Evolutionary conservation across 2,329 filamentous ascomycete genomes (phyloP), one percentile per base, ranked within the genome.

Genomic region (Colletotrichum sp.): DNA sequence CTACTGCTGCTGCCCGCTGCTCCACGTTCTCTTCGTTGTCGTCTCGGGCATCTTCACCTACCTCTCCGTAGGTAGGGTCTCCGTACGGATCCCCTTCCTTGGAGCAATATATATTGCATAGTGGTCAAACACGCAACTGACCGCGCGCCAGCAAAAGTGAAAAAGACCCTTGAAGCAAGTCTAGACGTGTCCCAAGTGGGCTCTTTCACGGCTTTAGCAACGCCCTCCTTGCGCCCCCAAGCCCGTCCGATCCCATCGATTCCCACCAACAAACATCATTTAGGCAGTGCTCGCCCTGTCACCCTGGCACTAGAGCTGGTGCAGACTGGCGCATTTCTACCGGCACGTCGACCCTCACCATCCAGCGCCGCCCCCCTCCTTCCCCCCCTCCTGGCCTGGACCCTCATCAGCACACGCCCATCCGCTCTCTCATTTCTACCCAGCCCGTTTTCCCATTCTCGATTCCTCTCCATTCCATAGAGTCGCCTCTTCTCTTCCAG

Each of bases 381-480:
- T 22, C 22, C n/a, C 36, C 30, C 67, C 61, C 58, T 58, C 58
- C 55, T 43, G 48, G 66, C 30, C 71, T 61, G 36, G 73, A 73
- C 73, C 73, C 73, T 75, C 73, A 72, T 73, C 73, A 72, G 36
- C 43, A 75, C 73, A 72, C 69, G 39, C 69, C 70, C 60, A 67
- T 75, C 73, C 73, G 70, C 70, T 58, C 62, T 60, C 27, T 36
- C 61, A 39, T 55, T 55, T 36, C 39, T 32, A 34, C 25, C 48
- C 28, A 25, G 27, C 60, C 12, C 43, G 10, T 48, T 48, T 66
- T 22, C 30, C 58, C 18, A n/a, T 25, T 48, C 64, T 67, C 32
- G 28, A 61, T 61, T 34, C 58, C 32, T n/a, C 55, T 43, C 43
- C 58, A 55, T 56, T 36, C 60, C 58, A 32, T 34, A 32, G 28